Evolutionary conservation across 768 basidiomycete genomes (phyloP).

Genomic region (Cystofilobasidium bisporidii): DNA sequence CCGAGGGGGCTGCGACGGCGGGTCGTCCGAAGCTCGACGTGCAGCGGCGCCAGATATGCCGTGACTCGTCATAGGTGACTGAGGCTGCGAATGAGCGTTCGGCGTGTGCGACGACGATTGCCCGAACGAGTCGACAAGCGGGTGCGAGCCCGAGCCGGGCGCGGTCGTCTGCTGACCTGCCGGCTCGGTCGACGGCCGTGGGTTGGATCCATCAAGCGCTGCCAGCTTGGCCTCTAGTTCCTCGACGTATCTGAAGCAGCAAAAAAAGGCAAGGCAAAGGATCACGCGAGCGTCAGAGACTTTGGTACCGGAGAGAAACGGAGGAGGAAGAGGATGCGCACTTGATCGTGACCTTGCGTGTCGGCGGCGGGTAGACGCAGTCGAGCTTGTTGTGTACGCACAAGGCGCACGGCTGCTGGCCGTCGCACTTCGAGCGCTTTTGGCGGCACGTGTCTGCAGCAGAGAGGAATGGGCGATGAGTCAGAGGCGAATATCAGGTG

Average conservation of each 20-base stretch:
- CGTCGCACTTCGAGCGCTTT: slow-evolving; percentile 11
- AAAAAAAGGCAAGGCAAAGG: neutral
- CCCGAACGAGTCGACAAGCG: too few relatives aligned
- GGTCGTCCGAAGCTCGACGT: too few relatives aligned
- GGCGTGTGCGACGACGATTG: too few relatives aligned
- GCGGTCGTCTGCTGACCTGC: too few relatives aligned
- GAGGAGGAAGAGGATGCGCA: neutral
- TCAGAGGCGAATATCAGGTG: neutral
- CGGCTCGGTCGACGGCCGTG: neutral
- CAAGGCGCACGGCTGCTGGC: slow-evolving; percentile 1
- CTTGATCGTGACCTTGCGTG: slow-evolving; percentile 8
- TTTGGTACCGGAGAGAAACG: too few relatives aligned
- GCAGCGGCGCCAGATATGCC: too few relatives aligned
- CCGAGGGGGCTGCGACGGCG: too few relatives aligned
- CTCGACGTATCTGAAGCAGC: neutral
- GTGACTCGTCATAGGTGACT: neutral
- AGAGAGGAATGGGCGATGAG: neutral
- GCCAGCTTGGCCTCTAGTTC: slow-evolving; percentile 7
- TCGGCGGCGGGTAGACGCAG: slow-evolving; percentile 6
- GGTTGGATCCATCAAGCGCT: neutral
- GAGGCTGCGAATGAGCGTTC: too few relatives aligned
- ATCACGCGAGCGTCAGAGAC: too few relatives aligned
- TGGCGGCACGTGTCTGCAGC: slow-evolving; percentile 5
- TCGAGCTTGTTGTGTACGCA: slow-evolving; percentile 6
- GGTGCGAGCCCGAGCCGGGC: too few relatives aligned